Evolutionary conservation across 495 filamentous ascomycete species (phyloP).

Genomic region (Aspergillus panamensis): DNA sequence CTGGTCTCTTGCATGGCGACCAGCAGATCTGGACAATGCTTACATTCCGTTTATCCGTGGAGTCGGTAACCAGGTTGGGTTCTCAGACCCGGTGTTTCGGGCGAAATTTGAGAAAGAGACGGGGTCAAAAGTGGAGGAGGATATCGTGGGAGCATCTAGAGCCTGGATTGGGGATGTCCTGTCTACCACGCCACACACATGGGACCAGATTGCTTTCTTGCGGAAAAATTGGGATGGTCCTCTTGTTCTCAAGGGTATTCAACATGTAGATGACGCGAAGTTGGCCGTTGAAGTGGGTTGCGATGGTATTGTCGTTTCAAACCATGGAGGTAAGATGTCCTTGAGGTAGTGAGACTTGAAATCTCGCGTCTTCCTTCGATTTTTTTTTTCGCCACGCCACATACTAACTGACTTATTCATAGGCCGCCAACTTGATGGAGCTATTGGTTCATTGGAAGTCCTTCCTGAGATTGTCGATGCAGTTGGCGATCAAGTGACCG

Average conservation of each 20-base stretch:
- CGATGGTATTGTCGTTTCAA: constrained; percentile 53
- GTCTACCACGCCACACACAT: constrained; percentile 49
- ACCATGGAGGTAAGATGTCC: constrained; percentile 46
- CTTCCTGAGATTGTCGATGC: constrained; percentile 60
- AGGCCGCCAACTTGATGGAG: constrained; percentile 65
- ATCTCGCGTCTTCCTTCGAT: not conserved
- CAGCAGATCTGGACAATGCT: constrained; percentile 60
- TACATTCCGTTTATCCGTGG: constrained; percentile 51
- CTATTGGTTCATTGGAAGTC: constrained; percentile 60
- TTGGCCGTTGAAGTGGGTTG: constrained; percentile 46
- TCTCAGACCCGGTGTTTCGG: constrained; percentile 61
- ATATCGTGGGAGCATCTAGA: constrained; percentile 39
- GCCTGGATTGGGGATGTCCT: constrained; percentile 52
- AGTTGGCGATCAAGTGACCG: constrained; percentile 51
- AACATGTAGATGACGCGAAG: constrained; percentile 50
- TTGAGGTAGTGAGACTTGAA: not conserved
- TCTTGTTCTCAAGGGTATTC: constrained; percentile 50
- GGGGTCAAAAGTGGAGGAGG: constrained; percentile 47
- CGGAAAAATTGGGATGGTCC: constrained; percentile 59
- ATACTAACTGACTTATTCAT: constrained; percentile 2
- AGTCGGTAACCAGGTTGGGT: constrained; percentile 42
- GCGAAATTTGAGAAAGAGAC: constrained; percentile 47
- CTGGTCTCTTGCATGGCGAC: constrained; percentile 51
- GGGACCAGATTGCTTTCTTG: constrained; percentile 56
- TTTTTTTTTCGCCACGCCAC: not conserved